A percentile compares a stretch with the other conserved stretches of the same genome.
Evolutionary conservation across 768 basidiomycete genomes (phyloP).

Genomic region (Lactarius akahatsu): DNA sequence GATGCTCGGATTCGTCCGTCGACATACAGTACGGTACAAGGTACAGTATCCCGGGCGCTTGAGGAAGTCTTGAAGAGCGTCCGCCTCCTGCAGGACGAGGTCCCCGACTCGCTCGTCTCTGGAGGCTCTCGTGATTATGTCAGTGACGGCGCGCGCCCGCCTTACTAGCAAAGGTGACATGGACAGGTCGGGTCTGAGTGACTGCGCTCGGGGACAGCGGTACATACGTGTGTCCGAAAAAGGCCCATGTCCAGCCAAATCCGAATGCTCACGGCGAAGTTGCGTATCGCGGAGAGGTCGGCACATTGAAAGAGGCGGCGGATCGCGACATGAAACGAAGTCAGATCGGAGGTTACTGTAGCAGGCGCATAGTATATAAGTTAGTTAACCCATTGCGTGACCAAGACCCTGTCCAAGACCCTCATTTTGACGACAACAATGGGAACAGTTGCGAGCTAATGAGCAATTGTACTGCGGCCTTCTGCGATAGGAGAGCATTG

Average conservation of each 20-base stretch:
- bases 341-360: not conserved
- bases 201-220: not conserved
- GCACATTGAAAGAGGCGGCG: not conserved
- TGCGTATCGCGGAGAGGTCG: not conserved
- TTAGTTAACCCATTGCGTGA: not conserved
- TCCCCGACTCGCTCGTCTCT: no score
- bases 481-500: no score
- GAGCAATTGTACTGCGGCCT: not conserved
- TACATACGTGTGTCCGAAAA: not conserved
- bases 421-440: not conserved
- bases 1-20: not conserved
- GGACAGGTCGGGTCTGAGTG: not conserved
- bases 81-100: no score
- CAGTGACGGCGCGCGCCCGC: no score
- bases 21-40: no score
- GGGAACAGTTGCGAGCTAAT: not conserved
- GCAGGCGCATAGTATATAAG: not conserved
- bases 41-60: not conserved
- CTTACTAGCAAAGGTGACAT: no score
- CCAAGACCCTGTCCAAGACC: not conserved
- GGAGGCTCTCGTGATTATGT: no score
- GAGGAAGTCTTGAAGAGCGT: not conserved
- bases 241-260: conserved; percentile 39
- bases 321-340: not conserved
- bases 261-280: not conserved